phyloP scores from a whole-genome alignment of 2,329 filamentous ascomycete genomes.

The Remersonia thermophila region DNA sequence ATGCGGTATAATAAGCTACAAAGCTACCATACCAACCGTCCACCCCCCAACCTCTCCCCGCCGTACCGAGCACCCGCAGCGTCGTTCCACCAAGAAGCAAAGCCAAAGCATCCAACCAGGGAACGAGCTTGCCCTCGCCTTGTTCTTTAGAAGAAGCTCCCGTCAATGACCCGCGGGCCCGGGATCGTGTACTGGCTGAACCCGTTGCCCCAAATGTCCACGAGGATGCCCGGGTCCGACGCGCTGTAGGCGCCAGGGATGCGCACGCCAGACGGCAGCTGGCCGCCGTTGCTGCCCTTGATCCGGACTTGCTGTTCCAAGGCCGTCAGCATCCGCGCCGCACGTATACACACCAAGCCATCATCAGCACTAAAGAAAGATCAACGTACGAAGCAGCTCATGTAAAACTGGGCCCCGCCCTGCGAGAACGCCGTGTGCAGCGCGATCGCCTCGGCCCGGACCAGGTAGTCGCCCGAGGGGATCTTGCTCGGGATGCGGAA shows the following conservation, averaged over 20 bases:
- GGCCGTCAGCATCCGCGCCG: no score
- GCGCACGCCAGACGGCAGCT: conserved; percentile 28
- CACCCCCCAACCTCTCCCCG: no score
- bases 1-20: no score
- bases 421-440: conserved; percentile 25
- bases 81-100: no score
- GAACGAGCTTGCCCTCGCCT: no score
- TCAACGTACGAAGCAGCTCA: conserved; percentile 16
- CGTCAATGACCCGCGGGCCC: conserved; percentile 23
- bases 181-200: conserved; percentile 27
- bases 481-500: conserved; percentile 29
- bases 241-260: conserved; percentile 37
- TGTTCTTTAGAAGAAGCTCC: conserved; percentile 13
- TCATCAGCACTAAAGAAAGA: background rate
- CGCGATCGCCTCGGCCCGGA: conserved; percentile 33
- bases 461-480: conserved; percentile 30
- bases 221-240: conserved; percentile 34
- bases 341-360: background rate
- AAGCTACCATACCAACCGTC: no score
- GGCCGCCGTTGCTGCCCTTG: conserved; percentile 23
- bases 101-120: no score
- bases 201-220: conserved; percentile 31
- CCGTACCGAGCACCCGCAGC: no score
- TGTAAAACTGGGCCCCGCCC: conserved; percentile 19
- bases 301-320: conserved; percentile 31